Evolutionary conservation across 2,329 filamentous ascomycete species (phyloP), one percentile per base, ranked within the genome.

Genomic region (Penicillium oxalicum): DNA sequence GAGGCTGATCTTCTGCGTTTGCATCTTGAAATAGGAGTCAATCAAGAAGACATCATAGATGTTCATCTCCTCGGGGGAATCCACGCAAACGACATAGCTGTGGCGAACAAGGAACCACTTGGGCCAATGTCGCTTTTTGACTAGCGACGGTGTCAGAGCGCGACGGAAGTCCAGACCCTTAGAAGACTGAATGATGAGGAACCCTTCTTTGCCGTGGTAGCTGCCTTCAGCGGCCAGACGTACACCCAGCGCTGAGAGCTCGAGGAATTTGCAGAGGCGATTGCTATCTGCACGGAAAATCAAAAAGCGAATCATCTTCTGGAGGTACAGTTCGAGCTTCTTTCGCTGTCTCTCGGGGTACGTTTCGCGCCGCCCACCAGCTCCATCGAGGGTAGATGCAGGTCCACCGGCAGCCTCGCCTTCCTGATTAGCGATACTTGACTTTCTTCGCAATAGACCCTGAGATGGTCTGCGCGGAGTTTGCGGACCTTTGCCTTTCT

Each of bases 21-120:
- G 83, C 43, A 96, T 83, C 45, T 80, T 77, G 70, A 98, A 98
- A 60, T 87, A 85, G 1, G 87, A 79, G 64, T 98, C 93, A 26
- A 97, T 88, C n/a, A 98, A 78, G 68, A 96, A 97, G 24, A 98
- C 93, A 70, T 98, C 94, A 66, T 95, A 96, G 32, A 97, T 94
- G 62, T 95, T 91, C 87, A 97, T 95, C 60, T 95, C 95, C 67
- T 97, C 91, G 0, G 93, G 93, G 0, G 93, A 96, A 65, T 97
- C 91, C n/a, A 97, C 91, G 59, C 91, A 96, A 39, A 95, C 91
- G 51, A 98, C 85, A 63, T 98, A 98, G 72, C 90, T 97, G 69
- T 97, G 91, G 44, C 93, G 80, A n/a, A 98, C 90, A 18, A 97
- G 76, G 66, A 98, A 98, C 93, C 93, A 98, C 68, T 96, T 96